A percentile compares a stretch with the other conserved stretches of the same genome.
These are phyloP conservation scores for Lactarius trivialis DNA, from an alignment of 768 basidiomycete species.

Conservation along the genomic window DNA sequence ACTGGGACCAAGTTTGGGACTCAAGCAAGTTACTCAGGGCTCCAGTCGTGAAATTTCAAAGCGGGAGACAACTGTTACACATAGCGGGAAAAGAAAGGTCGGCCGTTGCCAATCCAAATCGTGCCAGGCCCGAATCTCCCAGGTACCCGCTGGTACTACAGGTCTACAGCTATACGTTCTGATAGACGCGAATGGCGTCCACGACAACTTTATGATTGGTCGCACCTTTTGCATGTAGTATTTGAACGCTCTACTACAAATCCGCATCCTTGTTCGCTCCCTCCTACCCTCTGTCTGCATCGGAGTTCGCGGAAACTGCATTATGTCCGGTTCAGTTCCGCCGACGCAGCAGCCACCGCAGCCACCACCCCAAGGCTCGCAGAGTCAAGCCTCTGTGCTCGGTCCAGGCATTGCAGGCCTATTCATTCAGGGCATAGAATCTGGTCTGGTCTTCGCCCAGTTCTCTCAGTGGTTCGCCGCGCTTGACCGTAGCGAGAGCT, in stretches of 20 bases:
- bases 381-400: neutral
- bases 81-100: neutral
- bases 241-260: neutral
- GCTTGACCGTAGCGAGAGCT: neutral
- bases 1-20: neutral
- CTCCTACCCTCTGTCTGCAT: neutral
- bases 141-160: neutral
- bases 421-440: slow-evolving; percentile 1
- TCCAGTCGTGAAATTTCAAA: neutral
- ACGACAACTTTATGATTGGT: neutral
- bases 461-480: slow-evolving; percentile 9
- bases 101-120: neutral
- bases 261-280: neutral
- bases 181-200: neutral
- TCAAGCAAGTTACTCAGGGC: neutral
- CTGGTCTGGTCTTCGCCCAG: slow-evolving; percentile 8
- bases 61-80: neutral
- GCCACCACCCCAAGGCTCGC: neutral
- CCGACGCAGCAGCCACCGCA: neutral
- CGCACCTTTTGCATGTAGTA: neutral
- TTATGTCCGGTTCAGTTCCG: neutral
- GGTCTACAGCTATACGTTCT: neutral
- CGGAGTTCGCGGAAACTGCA: neutral
- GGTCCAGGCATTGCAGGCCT: slow-evolving; percentile 2
- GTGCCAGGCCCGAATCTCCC: neutral